A percentile compares a stretch with the other conserved stretches of the same genome.
phyloP scores from a whole-genome alignment of 208 protist species.

The Trypanosoma conorhini region DNA sequence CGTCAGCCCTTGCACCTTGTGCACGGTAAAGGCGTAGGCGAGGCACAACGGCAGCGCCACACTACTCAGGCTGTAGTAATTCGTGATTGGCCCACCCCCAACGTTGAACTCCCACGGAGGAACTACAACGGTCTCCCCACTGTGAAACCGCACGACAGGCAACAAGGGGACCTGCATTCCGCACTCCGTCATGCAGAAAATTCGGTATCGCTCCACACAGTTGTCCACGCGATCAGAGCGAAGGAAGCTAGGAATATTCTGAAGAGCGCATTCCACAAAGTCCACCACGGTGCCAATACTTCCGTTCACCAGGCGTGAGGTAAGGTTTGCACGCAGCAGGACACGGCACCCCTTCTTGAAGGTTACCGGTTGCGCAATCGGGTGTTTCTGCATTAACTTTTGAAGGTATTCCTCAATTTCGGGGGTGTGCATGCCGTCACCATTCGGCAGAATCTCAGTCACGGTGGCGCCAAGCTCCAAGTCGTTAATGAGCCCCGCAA shows the following conservation, averaged over 20 bases:
- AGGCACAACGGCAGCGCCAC: slow-evolving; percentile 76
- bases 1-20: slow-evolving; percentile 89
- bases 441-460: slow-evolving; percentile 77
- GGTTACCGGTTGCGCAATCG: slow-evolving; percentile 79
- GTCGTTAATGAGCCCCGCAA: slow-evolving; percentile 76
- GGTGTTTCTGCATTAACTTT: slow-evolving; percentile 77
- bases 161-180: slow-evolving; percentile 79
- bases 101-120: slow-evolving; percentile 86
- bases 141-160: slow-evolving; percentile 87
- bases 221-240: slow-evolving; percentile 54
- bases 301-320: slow-evolving; percentile 80
- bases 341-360: slow-evolving; percentile 89
- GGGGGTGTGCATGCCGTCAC: slow-evolving; percentile 80
- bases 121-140: slow-evolving; percentile 68
- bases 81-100: slow-evolving; percentile 64
- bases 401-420: slow-evolving; percentile 81
- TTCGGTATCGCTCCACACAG: slow-evolving; percentile 78
- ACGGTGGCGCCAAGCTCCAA: slow-evolving; percentile 73
- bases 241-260: slow-evolving; percentile 72
- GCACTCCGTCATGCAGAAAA: slow-evolving; percentile 82
- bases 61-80: slow-evolving; percentile 78
- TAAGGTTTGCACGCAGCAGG: slow-evolving; percentile 78
- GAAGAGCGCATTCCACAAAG: slow-evolving; percentile 71
- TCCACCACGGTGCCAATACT: slow-evolving; percentile 88
- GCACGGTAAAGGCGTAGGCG: slow-evolving; percentile 91